Conservation (phyloP, 169 alveolate species). For the Plasmodium adleri region DNA sequence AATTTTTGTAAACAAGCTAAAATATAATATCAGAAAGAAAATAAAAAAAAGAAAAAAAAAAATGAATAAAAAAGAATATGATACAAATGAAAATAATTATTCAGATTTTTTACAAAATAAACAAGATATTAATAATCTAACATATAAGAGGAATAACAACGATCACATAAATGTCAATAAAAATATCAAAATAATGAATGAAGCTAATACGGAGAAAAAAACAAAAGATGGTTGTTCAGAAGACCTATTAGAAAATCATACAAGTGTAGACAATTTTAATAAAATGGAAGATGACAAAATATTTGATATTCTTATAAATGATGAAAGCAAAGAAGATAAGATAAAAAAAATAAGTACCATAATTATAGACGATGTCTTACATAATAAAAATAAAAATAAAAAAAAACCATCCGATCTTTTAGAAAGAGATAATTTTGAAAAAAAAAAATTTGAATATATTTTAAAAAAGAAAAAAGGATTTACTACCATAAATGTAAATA, state of each 20-base stretch:
- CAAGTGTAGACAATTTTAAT: neutral
- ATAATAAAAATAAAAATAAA: slow-evolving; percentile 15
- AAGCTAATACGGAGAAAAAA: neutral
- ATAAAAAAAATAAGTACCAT: slow-evolving; percentile 55
- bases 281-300: slow-evolving; percentile 17
- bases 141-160: neutral
- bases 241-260: neutral
- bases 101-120: neutral
- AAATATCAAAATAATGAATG: neutral
- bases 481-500: slow-evolving; percentile 41
- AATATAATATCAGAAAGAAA: slow-evolving; percentile 34
- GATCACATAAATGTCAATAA: neutral
- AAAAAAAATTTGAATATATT: slow-evolving; percentile 25
- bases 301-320: slow-evolving; percentile 50
- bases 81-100: slow-evolving; percentile 1
- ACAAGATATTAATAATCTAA: neutral
- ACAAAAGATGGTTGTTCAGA: neutral
- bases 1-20: slow-evolving; percentile 19
- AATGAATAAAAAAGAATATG: slow-evolving; percentile 1
- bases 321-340: slow-evolving; percentile 63
- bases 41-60: slow-evolving; percentile 12
- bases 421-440: slow-evolving; percentile 45
- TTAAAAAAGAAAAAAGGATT: slow-evolving; percentile 55
- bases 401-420: neutral
- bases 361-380: slow-evolving; percentile 52